Evolutionary conservation across 1,284 basidiomycete species (phyloP).

Genomic region (Trichosporon faecale): DNA sequence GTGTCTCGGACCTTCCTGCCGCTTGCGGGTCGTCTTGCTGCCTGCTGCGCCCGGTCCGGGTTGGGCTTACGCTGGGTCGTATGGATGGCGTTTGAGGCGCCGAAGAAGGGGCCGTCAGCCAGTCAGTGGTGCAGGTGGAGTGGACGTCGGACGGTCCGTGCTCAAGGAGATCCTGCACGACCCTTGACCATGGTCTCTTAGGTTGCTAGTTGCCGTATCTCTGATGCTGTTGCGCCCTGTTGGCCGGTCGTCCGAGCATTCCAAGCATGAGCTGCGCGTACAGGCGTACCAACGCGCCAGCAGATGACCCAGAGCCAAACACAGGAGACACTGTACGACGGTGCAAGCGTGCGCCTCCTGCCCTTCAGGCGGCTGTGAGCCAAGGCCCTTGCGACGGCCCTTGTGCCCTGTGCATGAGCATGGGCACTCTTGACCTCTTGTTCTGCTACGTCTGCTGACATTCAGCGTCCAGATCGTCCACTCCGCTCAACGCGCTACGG

Average conservation of each 20-base stretch:
- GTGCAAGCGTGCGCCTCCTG: not conserved
- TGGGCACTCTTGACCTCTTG: not conserved
- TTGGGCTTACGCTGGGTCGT: not conserved
- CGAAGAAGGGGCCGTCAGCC: not conserved
- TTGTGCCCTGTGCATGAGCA: not conserved
- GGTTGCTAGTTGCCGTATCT: not conserved
- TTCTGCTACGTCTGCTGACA: not conserved
- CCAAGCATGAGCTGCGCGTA: not conserved
- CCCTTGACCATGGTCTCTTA: not conserved
- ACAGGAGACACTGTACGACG: not conserved
- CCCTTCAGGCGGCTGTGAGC: not conserved
- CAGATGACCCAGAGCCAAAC: not conserved
- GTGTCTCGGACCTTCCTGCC: not conserved
- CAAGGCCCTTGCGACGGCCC: not conserved
- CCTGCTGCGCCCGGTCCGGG: not conserved
- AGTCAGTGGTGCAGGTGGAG: not conserved
- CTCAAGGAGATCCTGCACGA: not conserved
- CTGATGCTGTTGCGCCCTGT: not conserved
- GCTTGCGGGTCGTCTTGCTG: not conserved
- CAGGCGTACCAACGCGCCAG: not conserved
- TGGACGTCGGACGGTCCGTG: not conserved
- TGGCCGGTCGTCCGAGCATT: not conserved
- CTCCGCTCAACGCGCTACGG: not conserved
- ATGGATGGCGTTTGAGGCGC: constrained; percentile 5
- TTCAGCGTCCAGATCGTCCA: not conserved